phyloP scores from a whole-genome alignment of 2,329 filamentous ascomycete species.

The Purpureocillium takamizusanense region DNA sequence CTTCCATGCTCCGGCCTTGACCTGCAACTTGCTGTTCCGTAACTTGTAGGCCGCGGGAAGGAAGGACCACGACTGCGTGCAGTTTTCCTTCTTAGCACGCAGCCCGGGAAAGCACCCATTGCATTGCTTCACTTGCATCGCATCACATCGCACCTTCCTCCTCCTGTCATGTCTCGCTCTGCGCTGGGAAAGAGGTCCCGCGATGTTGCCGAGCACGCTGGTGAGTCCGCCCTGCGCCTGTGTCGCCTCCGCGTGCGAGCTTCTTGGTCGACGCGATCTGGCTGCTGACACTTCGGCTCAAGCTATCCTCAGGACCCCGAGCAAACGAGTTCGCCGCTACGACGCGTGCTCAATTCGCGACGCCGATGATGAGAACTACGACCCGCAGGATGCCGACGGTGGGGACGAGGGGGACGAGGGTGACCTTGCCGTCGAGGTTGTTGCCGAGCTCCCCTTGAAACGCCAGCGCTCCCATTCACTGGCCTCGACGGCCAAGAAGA shows the following conservation, averaged over 20 bases:
- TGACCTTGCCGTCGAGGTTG: constrained; percentile 31
- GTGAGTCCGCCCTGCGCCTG: constrained; percentile 20
- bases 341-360: constrained; percentile 32
- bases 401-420: constrained; percentile 33
- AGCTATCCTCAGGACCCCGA: constrained; percentile 22
- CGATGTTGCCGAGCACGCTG: constrained; percentile 15
- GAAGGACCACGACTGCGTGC: no score
- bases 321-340: constrained; percentile 38
- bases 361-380: constrained; percentile 55
- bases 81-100: no score
- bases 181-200: constrained; percentile 26
- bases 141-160: background rate
- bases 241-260: background rate
- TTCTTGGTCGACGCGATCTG: background rate
- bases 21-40: no score
- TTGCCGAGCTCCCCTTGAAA: constrained; percentile 20
- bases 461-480: constrained; percentile 18
- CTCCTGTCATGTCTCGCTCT: constrained; percentile 16
- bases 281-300: constrained; percentile 5
- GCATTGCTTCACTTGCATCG: background rate
- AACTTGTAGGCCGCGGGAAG: no score
- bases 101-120: background rate
- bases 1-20: no score
- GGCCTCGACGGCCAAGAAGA: constrained; percentile 26
- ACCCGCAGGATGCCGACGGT: constrained; percentile 26